These are phyloP conservation scores for Blastobotrys persicus DNA, from an alignment of 1,139 yeast species.

Conservation along the genomic window DNA sequence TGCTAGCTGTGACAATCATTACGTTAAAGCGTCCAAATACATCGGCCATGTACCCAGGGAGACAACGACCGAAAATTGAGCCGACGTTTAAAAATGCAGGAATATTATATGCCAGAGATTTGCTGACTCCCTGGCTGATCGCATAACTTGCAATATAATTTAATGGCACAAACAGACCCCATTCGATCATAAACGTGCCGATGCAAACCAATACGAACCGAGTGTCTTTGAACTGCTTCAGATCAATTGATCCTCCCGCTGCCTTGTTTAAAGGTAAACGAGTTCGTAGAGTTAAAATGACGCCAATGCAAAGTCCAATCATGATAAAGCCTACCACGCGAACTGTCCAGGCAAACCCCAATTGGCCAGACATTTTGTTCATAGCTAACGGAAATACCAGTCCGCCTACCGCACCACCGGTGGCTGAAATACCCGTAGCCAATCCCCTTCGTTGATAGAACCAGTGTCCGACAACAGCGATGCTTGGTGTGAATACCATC, in stretches of 20 bases:
- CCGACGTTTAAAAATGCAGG: conserved; percentile 47
- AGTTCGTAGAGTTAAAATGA: conserved; percentile 46
- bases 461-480: conserved; percentile 64
- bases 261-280: conserved; percentile 35
- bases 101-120: conserved; percentile 43
- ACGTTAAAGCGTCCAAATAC: conserved; percentile 52
- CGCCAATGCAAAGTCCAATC: conserved; percentile 39
- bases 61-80: conserved; percentile 48
- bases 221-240: conserved; percentile 44
- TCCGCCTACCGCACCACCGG: conserved; percentile 66
- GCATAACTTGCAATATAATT: conserved; percentile 56
- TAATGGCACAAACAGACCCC: conserved; percentile 49
- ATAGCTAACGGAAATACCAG: conserved; percentile 57
- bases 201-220: conserved; percentile 43
- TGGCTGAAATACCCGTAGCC: conserved; percentile 56
- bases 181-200: conserved; percentile 49
- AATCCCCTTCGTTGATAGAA: conserved; percentile 53
- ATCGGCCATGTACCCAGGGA: conserved; percentile 52
- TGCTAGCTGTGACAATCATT: conserved; percentile 44
- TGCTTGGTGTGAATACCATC: conserved; percentile 55
- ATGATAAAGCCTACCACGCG: conserved; percentile 54
- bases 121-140: conserved; percentile 42
- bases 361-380: conserved; percentile 43
- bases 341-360: conserved; percentile 64
- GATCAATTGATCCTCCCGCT: conserved; percentile 38